Evolutionary conservation across 177 flowering plant species (phyloP), one percentile per base, ranked within the genome.

Genomic region (Vitis hybrid): DNA sequence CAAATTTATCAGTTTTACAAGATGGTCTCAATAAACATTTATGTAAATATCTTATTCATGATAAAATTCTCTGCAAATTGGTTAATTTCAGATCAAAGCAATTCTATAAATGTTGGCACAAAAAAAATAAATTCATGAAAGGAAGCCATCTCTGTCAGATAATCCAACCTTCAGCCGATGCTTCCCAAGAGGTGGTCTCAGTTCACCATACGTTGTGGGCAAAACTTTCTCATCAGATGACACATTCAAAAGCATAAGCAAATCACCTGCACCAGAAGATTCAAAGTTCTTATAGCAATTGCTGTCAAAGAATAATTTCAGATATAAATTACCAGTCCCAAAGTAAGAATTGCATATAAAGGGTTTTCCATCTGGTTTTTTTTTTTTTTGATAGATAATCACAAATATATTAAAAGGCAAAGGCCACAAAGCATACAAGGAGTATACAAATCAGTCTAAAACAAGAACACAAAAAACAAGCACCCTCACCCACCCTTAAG

Each of bases 121-220:
- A 12, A 3, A 30, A 65, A 50, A 14, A 7, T 39, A 12, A 23
- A 23, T 26, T 26, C 30, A 32, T 51, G 56, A 50, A 15, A n/a
- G 8, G 48, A 5, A 15, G 49, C 19, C 9, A 50, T 7, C 51
- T 2, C 34, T 39, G 49, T 58, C 62, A 51, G 17, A 54, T 50
- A 48, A 48, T 56, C 51, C 56, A 69, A 89, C 97, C 97, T 92
- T 92, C 52, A 92, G 67, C 3, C 96, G 94, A 79, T 91, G 90
- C 75, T 86, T 91, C 49, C 97, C 97, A 45, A 92, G 89, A 70
- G 97, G 97, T 39, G 97, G 97, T 78, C 76, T 87, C 19, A 92
- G 73, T 74, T 89, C 89, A 57, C 97, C 97, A 83, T 88, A 92
- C 13, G 96, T 86, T 6, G 96, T 90, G 15, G 91, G 87, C 72